Conservation (phyloP, 2,329 filamentous ascomycete genomes). For the Acephala macrosclerotiorum region DNA sequence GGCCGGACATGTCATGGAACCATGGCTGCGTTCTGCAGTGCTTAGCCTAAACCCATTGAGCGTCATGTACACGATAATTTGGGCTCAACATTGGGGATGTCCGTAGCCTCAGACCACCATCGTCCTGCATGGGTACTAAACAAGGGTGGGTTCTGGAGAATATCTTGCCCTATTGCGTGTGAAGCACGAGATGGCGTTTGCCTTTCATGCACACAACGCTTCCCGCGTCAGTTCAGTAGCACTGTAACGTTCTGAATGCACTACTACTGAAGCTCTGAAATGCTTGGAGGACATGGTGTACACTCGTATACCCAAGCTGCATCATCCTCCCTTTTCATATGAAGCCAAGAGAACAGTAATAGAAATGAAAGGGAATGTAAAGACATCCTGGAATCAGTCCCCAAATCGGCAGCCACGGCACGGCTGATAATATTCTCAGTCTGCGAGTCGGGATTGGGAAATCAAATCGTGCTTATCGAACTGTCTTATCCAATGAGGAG, state of each 20-base stretch:
- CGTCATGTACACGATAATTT: background rate
- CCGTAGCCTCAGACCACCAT: conserved; percentile 15
- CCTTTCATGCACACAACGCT: background rate
- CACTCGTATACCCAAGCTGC: background rate
- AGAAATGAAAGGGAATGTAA: background rate
- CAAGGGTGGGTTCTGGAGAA: conserved; percentile 5
- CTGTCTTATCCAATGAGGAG: background rate
- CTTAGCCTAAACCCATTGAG: background rate
- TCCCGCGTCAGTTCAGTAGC: background rate
- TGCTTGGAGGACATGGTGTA: background rate
- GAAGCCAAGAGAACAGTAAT: background rate
- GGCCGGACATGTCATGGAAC: conserved; percentile 2
- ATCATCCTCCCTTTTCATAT: background rate
- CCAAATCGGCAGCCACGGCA: conserved; percentile 5
- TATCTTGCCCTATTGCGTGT: conserved; percentile 3
- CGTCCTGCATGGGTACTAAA: conserved; percentile 4
- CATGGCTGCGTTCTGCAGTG: background rate
- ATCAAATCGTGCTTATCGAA: background rate
- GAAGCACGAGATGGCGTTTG: background rate
- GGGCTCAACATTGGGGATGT: conserved; percentile 11
- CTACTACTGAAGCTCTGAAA: background rate
- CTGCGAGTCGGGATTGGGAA: background rate
- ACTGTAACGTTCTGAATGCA: background rate
- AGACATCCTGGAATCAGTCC: background rate
- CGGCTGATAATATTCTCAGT: conserved; percentile 4